Evolutionary conservation across 805 yeast genomes (phyloP).

Genomic region (Torulaspora quercuum): DNA sequence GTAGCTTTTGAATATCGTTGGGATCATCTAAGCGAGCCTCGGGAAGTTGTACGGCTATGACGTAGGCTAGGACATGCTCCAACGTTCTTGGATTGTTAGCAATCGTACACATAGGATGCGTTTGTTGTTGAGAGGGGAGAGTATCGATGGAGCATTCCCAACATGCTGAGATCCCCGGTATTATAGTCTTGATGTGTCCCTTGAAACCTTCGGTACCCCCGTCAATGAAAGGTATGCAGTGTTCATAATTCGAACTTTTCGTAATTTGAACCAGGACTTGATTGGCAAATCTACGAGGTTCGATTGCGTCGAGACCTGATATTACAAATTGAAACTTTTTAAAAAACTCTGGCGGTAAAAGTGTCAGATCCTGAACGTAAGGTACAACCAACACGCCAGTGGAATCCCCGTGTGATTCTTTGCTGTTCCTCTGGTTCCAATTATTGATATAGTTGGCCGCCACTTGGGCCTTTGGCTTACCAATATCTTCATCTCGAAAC

Average conservation of each 20-base stretch:
- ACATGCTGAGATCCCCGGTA: constrained; percentile 84
- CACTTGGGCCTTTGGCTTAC: constrained; percentile 74
- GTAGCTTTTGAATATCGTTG: constrained; percentile 63
- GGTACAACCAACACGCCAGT: constrained; percentile 49
- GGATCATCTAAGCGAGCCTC: constrained; percentile 65
- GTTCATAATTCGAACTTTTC: constrained; percentile 45
- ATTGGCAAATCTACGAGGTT: constrained; percentile 90
- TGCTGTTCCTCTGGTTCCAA: constrained; percentile 27
- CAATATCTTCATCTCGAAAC: constrained; percentile 77
- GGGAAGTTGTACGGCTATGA: constrained; percentile 73
- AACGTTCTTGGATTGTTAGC: constrained; percentile 93
- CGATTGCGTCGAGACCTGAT: constrained; percentile 86
- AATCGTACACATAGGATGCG: constrained; percentile 89
- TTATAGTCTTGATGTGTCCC: constrained; percentile 84
- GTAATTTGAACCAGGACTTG: constrained; percentile 62
- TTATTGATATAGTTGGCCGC: constrained; percentile 60
- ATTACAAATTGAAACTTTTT: constrained; percentile 65
- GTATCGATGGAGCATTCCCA: constrained; percentile 87
- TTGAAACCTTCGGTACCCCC: constrained; percentile 95
- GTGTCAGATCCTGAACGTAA: constrained; percentile 62
- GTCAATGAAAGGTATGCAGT: constrained; percentile 69
- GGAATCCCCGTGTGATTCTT: constrained; percentile 22
- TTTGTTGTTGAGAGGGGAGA: constrained; percentile 47
- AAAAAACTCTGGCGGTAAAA: constrained; percentile 60
- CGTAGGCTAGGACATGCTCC: constrained; percentile 94